Percentiles rank a stretch among this genome's conserved stretches.
phyloP scores from a whole-genome alignment of 1,284 basidiomycete genomes.

The Cryptococcus neoformans region DNA sequence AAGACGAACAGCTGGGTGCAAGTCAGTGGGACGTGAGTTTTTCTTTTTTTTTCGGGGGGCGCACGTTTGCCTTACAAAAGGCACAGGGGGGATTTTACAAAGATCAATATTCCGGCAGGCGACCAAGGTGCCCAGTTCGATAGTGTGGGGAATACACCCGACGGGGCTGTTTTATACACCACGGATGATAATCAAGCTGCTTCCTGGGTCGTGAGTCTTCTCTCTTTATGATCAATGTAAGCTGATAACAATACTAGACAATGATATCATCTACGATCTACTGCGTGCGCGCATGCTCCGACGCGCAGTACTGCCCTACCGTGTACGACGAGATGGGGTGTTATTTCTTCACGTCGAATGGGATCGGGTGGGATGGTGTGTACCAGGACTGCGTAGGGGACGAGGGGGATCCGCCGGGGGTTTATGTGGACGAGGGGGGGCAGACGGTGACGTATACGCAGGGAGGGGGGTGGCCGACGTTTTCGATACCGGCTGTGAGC shows the following conservation, averaged over 20 bases:
- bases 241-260: slow-evolving; percentile 13
- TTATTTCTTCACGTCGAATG: slow-evolving; percentile 28
- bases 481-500: slow-evolving; percentile 12
- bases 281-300: slow-evolving; percentile 36
- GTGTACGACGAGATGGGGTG: slow-evolving; percentile 34
- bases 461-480: slow-evolving; percentile 16
- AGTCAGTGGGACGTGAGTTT: slow-evolving; percentile 34
- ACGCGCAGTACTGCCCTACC: slow-evolving; percentile 31
- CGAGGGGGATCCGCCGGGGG: slow-evolving; percentile 29
- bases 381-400: slow-evolving; percentile 34
- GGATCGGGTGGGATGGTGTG: slow-evolving; percentile 23
- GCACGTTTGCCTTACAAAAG: background rate
- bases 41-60: background rate
- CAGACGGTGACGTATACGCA: slow-evolving; percentile 16
- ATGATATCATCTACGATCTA: slow-evolving; percentile 31
- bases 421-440: slow-evolving; percentile 13
- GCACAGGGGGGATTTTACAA: slow-evolving; percentile 34
- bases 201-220: slow-evolving; percentile 33
- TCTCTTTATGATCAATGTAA: background rate
- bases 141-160: slow-evolving; percentile 18
- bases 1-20: slow-evolving; percentile 32
- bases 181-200: slow-evolving; percentile 17
- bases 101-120: slow-evolving; percentile 32
- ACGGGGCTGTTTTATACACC: slow-evolving; percentile 20
- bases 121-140: slow-evolving; percentile 40